phyloP scores from a whole-genome alignment of 805 yeast genomes.

The Groenewaldozyma salmanticensis region DNA sequence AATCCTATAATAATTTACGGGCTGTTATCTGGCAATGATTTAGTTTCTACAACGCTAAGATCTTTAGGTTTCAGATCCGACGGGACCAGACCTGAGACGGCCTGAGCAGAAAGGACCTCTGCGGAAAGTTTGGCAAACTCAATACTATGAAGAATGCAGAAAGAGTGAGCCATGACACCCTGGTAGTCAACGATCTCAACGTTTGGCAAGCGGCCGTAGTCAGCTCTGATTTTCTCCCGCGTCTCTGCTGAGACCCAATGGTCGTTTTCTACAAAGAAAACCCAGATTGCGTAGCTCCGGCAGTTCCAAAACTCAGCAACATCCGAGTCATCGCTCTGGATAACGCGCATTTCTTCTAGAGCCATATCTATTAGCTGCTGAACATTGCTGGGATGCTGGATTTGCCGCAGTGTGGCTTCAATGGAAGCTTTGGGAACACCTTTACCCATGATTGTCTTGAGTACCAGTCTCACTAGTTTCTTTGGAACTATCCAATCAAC shows the following conservation, averaged over 20 bases:
- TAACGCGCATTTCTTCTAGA: conserved; percentile 45
- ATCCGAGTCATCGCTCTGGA: conserved; percentile 33
- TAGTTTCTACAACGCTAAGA: too few relatives aligned
- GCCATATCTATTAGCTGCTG: conserved; percentile 50
- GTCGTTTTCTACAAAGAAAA: conserved; percentile 48
- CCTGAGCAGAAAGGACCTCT: neutral
- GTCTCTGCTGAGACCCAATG: conserved; percentile 55
- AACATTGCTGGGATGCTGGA: conserved; percentile 37
- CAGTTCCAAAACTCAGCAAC: conserved; percentile 40
- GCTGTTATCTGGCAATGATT: too few relatives aligned
- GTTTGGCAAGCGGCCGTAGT: conserved; percentile 27
- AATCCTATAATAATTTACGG: too few relatives aligned
- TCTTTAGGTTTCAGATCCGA: too few relatives aligned
- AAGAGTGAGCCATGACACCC: conserved; percentile 41
- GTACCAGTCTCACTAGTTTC: too few relatives aligned
- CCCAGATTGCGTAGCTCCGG: conserved; percentile 48
- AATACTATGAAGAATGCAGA: conserved; percentile 47
- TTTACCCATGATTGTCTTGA: too few relatives aligned
- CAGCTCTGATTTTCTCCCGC: conserved; percentile 33
- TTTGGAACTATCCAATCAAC: conserved; percentile 1
- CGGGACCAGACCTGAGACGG: neutral
- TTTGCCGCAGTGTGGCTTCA: conserved; percentile 23
- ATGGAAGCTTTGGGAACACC: conserved; percentile 3
- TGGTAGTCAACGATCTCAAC: conserved; percentile 28
- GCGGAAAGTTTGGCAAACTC: conserved; percentile 31